Evolutionary conservation across 805 yeast genomes (phyloP).

Genomic region (Suhomyces pyralidae): DNA sequence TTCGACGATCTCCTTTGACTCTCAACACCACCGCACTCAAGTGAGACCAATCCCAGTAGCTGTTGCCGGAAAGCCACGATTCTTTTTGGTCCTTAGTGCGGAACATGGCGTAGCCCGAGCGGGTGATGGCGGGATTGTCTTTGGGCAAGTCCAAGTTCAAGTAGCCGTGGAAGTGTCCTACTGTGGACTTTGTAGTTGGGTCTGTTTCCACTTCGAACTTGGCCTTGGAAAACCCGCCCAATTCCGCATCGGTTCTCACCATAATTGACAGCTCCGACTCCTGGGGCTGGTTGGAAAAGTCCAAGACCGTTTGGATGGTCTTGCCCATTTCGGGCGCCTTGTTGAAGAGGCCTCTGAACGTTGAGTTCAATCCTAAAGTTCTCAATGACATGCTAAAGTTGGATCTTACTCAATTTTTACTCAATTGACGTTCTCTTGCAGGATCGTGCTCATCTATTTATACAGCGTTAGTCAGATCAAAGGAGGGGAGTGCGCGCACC

Average conservation of each 20-base stretch:
- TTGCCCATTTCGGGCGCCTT: slow-evolving; percentile 27
- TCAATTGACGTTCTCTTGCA: neutral
- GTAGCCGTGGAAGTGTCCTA: slow-evolving; percentile 49
- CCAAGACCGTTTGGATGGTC: slow-evolving; percentile 46
- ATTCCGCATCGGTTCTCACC: slow-evolving; percentile 66
- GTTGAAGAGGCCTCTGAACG: slow-evolving; percentile 35
- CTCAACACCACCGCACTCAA: slow-evolving; percentile 61
- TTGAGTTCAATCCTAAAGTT: slow-evolving; percentile 37
- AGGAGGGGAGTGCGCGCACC: neutral
- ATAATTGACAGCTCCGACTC: slow-evolving; percentile 45
- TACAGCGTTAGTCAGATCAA: neutral
- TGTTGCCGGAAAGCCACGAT: slow-evolving; percentile 47
- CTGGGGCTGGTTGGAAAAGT: slow-evolving; percentile 52
- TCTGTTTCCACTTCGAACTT: slow-evolving; percentile 42
- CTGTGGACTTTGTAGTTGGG: slow-evolving; percentile 13
- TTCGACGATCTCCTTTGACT: slow-evolving; percentile 70
- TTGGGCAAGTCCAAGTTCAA: slow-evolving; percentile 67
- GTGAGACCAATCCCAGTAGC: slow-evolving; percentile 68
- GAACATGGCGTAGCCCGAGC: slow-evolving; percentile 82
- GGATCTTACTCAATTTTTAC: too few relatives aligned
- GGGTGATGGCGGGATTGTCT: slow-evolving; percentile 58
- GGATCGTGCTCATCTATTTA: neutral
- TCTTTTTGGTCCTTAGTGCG: slow-evolving; percentile 65
- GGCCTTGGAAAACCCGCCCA: slow-evolving; percentile 77
- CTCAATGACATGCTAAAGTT: slow-evolving; percentile 39